Evolutionary conservation across 176 grass and related monocot species (phyloP).

Genomic region (Melocanna baccifera): DNA sequence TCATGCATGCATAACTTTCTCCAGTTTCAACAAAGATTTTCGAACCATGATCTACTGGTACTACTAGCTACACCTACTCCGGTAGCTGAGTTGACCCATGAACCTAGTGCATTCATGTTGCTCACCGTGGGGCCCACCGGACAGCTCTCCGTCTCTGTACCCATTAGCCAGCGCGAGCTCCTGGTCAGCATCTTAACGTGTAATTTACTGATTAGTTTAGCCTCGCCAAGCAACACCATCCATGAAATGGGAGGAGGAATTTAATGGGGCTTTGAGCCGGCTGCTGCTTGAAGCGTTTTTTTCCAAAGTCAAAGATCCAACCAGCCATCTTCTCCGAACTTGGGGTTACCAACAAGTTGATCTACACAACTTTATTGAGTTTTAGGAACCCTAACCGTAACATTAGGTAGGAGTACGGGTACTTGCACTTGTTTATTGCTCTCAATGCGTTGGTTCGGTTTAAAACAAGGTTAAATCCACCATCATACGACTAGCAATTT

Average conservation of each 20-base stretch:
- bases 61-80: background rate
- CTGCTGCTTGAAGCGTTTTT: background rate
- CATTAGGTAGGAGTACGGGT: background rate
- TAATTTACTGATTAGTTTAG: constrained; percentile 1
- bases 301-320: background rate
- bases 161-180: background rate
- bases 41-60: background rate
- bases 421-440: constrained; percentile 23
- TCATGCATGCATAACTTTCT: background rate
- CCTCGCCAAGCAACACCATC: background rate
- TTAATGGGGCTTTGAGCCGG: constrained; percentile 12
- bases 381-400: background rate
- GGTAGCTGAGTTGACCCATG: constrained; percentile 18
- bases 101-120: constrained; percentile 14
- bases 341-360: background rate
- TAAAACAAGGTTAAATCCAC: background rate
- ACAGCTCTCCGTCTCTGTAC: background rate
- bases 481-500: background rate
- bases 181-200: background rate
- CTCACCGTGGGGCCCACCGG: background rate
- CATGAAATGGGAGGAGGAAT: background rate
- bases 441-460: constrained; percentile 4
- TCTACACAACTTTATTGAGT: background rate
- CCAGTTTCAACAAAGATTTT: constrained; percentile 9
- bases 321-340: background rate